Evolutionary conservation across 2,329 filamentous ascomycete genomes (phyloP), one percentile per base, ranked within the genome.

Genomic region (Xylaria sp.): DNA sequence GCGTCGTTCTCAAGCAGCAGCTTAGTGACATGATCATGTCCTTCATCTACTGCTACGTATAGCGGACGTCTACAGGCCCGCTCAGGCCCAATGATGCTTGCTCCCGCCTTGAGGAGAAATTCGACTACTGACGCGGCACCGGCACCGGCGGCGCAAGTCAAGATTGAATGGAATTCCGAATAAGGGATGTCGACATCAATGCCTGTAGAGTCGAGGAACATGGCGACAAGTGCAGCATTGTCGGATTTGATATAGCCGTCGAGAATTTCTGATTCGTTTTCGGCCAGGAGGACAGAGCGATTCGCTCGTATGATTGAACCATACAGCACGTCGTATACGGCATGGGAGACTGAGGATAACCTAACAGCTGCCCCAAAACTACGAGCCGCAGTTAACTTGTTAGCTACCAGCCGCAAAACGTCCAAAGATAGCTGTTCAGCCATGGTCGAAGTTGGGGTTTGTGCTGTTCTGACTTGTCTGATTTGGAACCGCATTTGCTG

Each of bases 221-320:
- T 41, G 6, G 8, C 28, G 4, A 62, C 51, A 3, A 62, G 64
- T 5, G 44, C 5, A 1, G 13, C 13, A 51, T 66, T 62, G 50
- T 62, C 57, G 15, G n/a, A 28, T 10, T 51, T 23, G 28, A 62
- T 28, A 18, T 62, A 62, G 20, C 48, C 48, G 46, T 25, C 20
- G n/a, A 50, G 46, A 10, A 50, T 25, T 25, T 50, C 20, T 9
- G 46, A 25, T 23, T 9, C 9, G 3, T 25, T 23, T 4, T 13
- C 10, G 9, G 2, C 20, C 3, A 25, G 9, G 20, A 25, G 13
- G 44, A 20, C 44, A 20, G 20, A 25, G 20, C n/a, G 23, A 7
- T 63, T 20, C 4, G 23, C 60, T 6, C 3, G 51, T 23, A 63
- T 18, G 37, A 63, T 34, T 0, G 44, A 10, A 18, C 13, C 23